Evolutionary conservation across 371 early-diverging fungal genomes (phyloP).

Genomic region (Circinella minor): DNA sequence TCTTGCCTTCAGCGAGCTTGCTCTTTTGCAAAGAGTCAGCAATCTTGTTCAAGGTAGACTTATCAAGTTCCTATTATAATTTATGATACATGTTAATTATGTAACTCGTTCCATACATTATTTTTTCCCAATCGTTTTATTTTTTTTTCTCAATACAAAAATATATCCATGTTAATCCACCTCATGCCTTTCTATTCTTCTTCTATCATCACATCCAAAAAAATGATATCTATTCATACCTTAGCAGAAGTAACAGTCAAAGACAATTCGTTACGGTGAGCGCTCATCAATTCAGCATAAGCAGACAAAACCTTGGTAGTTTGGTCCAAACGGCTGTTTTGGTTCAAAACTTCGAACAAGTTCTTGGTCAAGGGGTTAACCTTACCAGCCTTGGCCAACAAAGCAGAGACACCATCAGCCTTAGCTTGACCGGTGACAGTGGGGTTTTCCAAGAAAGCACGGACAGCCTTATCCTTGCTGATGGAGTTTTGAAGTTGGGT

Average conservation of each 20-base stretch:
- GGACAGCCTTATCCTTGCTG: slow-evolving; percentile 75
- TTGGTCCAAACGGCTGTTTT: slow-evolving; percentile 92
- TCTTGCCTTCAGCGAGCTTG: slow-evolving; percentile 54
- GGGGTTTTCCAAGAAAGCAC: slow-evolving; percentile 85
- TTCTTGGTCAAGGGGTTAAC: slow-evolving; percentile 84
- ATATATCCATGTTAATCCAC: no score
- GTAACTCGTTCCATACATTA: background rate
- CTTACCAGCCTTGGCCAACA: slow-evolving; percentile 68
- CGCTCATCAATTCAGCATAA: slow-evolving; percentile 87
- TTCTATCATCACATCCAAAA: no score
- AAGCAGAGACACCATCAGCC: slow-evolving; percentile 71
- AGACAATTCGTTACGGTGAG: slow-evolving; percentile 90
- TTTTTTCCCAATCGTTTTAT: no score
- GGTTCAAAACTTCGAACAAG: slow-evolving; percentile 89
- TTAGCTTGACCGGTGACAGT: slow-evolving; percentile 80
- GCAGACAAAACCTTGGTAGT: slow-evolving; percentile 82
- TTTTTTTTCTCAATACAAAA: no score
- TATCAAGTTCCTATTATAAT: slow-evolving; percentile 50
- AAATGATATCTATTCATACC: slow-evolving; percentile 29
- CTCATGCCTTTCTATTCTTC: no score
- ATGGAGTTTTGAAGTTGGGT: slow-evolving; percentile 68
- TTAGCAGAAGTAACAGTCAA: slow-evolving; percentile 92
- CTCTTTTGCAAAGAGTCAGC: slow-evolving; percentile 57
- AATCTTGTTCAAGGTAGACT: slow-evolving; percentile 55
- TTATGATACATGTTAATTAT: no score